These are phyloP conservation scores for Suhomyces bolitotheri DNA, from an alignment of 1,139 yeast genomes.

Conservation along the genomic window DNA sequence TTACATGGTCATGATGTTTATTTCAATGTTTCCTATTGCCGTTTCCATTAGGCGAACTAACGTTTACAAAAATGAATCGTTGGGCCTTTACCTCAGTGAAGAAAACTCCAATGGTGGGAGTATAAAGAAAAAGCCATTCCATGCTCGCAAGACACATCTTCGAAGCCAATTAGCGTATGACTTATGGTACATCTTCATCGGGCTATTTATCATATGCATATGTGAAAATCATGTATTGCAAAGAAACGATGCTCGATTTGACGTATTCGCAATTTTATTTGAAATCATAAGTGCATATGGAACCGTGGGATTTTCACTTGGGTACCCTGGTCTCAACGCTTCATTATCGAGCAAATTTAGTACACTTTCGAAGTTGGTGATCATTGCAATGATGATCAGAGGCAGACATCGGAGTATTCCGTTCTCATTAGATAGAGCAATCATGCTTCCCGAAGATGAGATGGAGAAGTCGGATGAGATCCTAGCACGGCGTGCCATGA, in stretches of 20 bases:
- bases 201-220: constrained; percentile 80
- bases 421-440: constrained; percentile 89
- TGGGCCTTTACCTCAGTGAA: constrained; percentile 71
- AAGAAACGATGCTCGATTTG: constrained; percentile 49
- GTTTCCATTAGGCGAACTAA: constrained; percentile 94
- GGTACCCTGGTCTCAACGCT: constrained; percentile 65
- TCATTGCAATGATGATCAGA: constrained; percentile 87
- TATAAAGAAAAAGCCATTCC: constrained; percentile 42
- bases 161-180: constrained; percentile 91
- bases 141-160: constrained; percentile 85
- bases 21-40: constrained; percentile 92
- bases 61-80: constrained; percentile 93
- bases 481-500: constrained; percentile 61
- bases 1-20: constrained; percentile 96
- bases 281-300: constrained; percentile 96
- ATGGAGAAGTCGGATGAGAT: constrained; percentile 66
- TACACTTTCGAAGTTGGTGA: constrained; percentile 73
- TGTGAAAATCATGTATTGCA: constrained; percentile 72
- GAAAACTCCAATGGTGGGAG: constrained; percentile 32
- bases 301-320: constrained; percentile 88
- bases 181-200: constrained; percentile 88
- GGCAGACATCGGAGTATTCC: constrained; percentile 98
- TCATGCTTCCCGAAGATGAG: constrained; percentile 76
- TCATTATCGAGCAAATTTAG: constrained; percentile 76
- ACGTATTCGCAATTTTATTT: constrained; percentile 72